Percentiles rank a stretch among this genome's conserved stretches.
These are phyloP conservation scores for Botrytis cinerea DNA, from an alignment of 2,329 filamentous ascomycete species.

Conservation along the genomic window DNA sequence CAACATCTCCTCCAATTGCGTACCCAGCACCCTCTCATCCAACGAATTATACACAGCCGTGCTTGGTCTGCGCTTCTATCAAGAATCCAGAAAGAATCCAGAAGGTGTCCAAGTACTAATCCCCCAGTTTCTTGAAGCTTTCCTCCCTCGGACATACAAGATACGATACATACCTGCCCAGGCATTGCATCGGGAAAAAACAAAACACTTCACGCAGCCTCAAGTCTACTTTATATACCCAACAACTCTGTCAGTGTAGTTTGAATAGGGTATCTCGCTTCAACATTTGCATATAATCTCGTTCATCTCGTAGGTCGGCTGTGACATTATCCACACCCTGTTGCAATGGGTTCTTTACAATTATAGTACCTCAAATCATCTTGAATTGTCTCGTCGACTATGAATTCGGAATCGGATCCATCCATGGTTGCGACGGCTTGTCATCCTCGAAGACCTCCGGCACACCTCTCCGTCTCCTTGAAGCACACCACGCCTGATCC, in stretches of 20 bases:
- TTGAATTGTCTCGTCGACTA: slow-evolving; percentile 10
- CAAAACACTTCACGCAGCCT: background rate
- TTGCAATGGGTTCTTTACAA: slow-evolving; percentile 20
- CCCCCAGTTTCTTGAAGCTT: background rate
- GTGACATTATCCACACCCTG: background rate
- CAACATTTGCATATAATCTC: background rate
- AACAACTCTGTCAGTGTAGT: background rate
- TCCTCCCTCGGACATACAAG: background rate
- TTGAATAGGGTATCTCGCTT: background rate
- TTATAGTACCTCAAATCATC: background rate
- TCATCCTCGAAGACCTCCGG: slow-evolving; percentile 35
- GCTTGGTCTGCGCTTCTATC: background rate
- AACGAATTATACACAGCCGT: background rate
- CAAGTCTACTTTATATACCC: background rate
- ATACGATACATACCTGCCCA: background rate
- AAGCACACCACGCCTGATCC: slow-evolving; percentile 22
- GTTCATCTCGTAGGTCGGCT: background rate
- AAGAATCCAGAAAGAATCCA: background rate
- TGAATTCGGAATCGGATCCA: slow-evolving; percentile 8
- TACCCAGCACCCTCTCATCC: background rate
- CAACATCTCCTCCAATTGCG: background rate
- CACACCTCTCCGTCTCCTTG: slow-evolving; percentile 34
- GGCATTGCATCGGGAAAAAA: background rate
- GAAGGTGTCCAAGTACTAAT: background rate
- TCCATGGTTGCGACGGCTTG: background rate